Evolutionary conservation across 345 rosid genomes (phyloP), one percentile per base, ranked within the genome.

Genomic region (Populus nigra): DNA sequence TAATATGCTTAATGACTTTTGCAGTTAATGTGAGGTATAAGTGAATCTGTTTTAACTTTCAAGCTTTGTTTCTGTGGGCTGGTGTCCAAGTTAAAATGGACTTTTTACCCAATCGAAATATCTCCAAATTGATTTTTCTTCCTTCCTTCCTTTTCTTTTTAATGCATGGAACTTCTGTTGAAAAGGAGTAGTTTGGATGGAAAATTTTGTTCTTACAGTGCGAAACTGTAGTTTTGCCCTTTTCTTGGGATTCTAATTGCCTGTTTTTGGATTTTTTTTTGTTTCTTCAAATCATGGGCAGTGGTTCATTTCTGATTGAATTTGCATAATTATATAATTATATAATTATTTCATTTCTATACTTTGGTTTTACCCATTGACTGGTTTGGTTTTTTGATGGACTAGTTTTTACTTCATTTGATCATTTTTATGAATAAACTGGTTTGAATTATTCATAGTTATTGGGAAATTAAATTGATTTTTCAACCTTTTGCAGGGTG

Each of bases 401-500:
- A 43, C 27, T 33, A 11, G 22, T 61, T n/a, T 59, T n/a, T 61
- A 73, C 27, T 36, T 74, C n/a, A 38, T 36, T 36, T 66, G 65
- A 33, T 36, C 25, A 16, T 8, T 49, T 38, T 23, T 18, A 41
- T 11, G 72, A 12, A 20, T 5, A 20, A 22, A 23, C 7, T 29
- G 3, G 45, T 2, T 8, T 13, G 23, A 16, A 57, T 67, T 45
- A 36, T 75, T 68, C 13, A 5, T 68, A 73, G 35, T 8, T 61
- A 47, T 62, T 18, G 10, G 10, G n/a, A 47, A 17, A 53, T 36
- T n/a, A 41, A 20, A 16, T 5, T 10, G 6, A 49, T 12, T 31
- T 35, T 23, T 33, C 23, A 2, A 70, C 65, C 49, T 66, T 72
- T 75, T 82, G 53, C 90, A 93, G 97, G 99, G 98, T 76, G 99